Base-by-base conservation (phyloP, 345 rosid genomes). In the Microthlaspi erraticum region DNA sequence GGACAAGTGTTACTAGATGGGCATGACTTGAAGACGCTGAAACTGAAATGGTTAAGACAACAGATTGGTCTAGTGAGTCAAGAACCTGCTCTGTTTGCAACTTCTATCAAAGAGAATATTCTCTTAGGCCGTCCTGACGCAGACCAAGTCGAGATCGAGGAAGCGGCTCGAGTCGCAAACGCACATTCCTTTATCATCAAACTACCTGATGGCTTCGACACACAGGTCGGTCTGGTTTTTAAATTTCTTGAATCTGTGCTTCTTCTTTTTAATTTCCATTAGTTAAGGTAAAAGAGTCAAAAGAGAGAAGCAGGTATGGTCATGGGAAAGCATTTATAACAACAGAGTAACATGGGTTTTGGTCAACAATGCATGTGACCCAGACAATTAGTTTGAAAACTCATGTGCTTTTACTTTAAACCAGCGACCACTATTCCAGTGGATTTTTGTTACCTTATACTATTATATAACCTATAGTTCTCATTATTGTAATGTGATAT, bases 31-130 rank as follows among this genome's bases (percentile, higher is more conserved):
- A 93, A 91, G 87, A 79, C 88, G 12, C 58, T 93, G 76, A 91
- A 91, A 65, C 79, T 93, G 72, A 87, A 80, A 78, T 88, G 97
- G 98, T 69, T 93, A 77, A 86, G 98, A 79, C 91, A 91, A 71
- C 98, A 93, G 67, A 93, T 93, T 72, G 98, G 98, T 8, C 94
- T 93, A 7, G 98, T 93, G 52, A 93, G 98, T 82, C 98, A 93
- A 84, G 98, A 93, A 55, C 98, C 97, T 17, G 96, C 97, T 5
- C 73, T 93, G 13, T 93, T 93, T 36, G 98, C 98, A 1, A 91
- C 98, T 78, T 83, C 92, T 70, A 93, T 93, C 66, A 93, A 83
- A 80, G 98, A 93, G 68, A 93, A 93, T 72, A 89, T 93, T 74
- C 85, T 93, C 17, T 75, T 93, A 66, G 98, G 97, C 73, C 86